These are phyloP conservation scores for Isoetes engelmannii DNA, from an alignment of 83 land plant genomes.

Conservation along the genomic window DNA sequence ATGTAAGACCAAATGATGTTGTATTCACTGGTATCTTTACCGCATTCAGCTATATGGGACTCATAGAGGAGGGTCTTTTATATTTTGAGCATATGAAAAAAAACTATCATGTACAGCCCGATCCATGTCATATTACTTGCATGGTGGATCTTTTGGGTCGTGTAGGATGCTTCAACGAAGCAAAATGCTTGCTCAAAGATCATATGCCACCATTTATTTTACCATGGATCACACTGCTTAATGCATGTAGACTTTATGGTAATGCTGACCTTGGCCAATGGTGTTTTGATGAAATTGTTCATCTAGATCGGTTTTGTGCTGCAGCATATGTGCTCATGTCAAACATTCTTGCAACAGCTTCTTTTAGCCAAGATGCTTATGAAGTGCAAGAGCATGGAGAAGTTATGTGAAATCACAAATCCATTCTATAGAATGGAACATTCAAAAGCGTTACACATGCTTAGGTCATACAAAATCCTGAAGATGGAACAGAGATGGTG, in stretches of 20 bases:
- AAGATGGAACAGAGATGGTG: no score
- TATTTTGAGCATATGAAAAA: slow-evolving; percentile 25
- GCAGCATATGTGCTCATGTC: slow-evolving; percentile 43
- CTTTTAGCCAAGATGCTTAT: slow-evolving; percentile 33
- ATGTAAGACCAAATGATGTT: slow-evolving; percentile 35
- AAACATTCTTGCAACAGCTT: slow-evolving; percentile 40
- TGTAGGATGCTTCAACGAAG: slow-evolving; percentile 30
- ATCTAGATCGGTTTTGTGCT: slow-evolving; percentile 37
- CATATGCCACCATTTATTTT: not conserved
- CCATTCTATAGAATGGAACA: no score
- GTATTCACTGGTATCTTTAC: slow-evolving; percentile 47
- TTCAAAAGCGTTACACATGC: no score
- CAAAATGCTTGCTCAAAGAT: slow-evolving; percentile 30
- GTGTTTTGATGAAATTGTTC: slow-evolving; percentile 32
- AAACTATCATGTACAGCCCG: slow-evolving; percentile 37
- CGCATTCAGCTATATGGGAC: slow-evolving; percentile 37
- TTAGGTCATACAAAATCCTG: no score
- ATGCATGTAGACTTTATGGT: slow-evolving; percentile 44
- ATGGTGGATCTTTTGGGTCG: slow-evolving; percentile 31
- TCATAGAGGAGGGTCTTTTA: not conserved
- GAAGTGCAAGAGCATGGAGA: no score
- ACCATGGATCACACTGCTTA: slow-evolving; percentile 27
- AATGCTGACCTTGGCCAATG: slow-evolving; percentile 26
- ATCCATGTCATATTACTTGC: slow-evolving; percentile 35
- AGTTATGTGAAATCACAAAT: no score